Evolutionary conservation across 2,329 filamentous ascomycete genomes (phyloP).

Genomic region (Aspergillus sp.): DNA sequence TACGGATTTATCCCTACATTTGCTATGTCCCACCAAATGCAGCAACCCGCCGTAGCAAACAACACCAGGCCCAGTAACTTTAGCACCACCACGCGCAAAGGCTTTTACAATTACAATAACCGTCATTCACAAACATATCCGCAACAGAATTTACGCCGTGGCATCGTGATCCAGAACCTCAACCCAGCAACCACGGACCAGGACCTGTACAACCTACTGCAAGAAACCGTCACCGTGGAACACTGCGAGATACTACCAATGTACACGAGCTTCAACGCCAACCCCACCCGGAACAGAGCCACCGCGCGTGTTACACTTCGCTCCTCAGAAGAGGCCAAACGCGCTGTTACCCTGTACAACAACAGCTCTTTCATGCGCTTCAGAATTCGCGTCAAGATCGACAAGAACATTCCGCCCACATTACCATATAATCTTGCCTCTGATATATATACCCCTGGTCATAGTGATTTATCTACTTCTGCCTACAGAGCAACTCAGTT

Average conservation of each 20-base stretch:
- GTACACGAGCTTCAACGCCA: conserved; percentile 8
- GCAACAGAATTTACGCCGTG: conserved; percentile 16
- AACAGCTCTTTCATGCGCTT: conserved; percentile 33
- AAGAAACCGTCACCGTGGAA: conserved; percentile 29
- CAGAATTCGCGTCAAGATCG: conserved; percentile 34
- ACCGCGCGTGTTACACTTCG: conserved; percentile 33
- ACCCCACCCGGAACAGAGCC: conserved; percentile 21
- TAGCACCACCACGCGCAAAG: conserved; percentile 3
- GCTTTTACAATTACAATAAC: conserved; percentile 12
- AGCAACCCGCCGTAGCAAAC: conserved; percentile 7
- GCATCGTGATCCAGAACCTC: conserved; percentile 31
- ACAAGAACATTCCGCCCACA: conserved; percentile 21
- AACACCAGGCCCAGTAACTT: conserved; percentile 2
- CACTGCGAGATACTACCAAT: conserved; percentile 31
- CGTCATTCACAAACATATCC: conserved; percentile 11
- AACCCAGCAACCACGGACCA: conserved; percentile 26
- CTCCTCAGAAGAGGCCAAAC: conserved; percentile 35
- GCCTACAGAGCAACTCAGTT: background rate
- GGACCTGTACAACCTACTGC: conserved; percentile 31
- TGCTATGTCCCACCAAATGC: conserved; percentile 20
- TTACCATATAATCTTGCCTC: conserved; percentile 2
- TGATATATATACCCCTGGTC: background rate
- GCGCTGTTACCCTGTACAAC: conserved; percentile 34
- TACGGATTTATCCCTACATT: conserved; percentile 31
- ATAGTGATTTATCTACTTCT: background rate